Conservation (phyloP, 2,329 filamentous ascomycete genomes). For the Fusarium austroafricanum region DNA sequence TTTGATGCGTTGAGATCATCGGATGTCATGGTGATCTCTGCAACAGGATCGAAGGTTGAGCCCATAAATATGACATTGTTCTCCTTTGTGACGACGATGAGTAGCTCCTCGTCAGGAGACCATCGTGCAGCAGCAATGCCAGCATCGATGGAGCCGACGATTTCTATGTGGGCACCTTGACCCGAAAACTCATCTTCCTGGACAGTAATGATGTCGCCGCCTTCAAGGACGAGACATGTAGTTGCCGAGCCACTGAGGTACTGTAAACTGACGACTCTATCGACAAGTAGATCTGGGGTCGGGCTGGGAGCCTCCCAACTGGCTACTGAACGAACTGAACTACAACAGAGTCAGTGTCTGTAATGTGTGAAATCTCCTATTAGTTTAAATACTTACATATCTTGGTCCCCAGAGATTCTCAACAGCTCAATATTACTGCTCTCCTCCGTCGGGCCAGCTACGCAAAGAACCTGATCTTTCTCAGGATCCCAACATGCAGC, state of each 20-base stretch:
- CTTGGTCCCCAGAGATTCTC: slow-evolving; percentile 61
- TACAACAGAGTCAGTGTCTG: slow-evolving; percentile 34
- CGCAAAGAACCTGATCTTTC: slow-evolving; percentile 81
- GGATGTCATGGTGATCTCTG: slow-evolving; percentile 75
- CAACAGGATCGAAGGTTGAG: slow-evolving; percentile 84
- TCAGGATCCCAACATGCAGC: slow-evolving; percentile 88
- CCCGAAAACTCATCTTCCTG: slow-evolving; percentile 66
- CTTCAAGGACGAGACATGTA: slow-evolving; percentile 85
- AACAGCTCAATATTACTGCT: slow-evolving; percentile 79
- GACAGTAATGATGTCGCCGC: slow-evolving; percentile 90
- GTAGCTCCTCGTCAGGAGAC: slow-evolving; percentile 94
- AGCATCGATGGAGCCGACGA: slow-evolving; percentile 92
- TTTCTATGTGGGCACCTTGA: slow-evolving; percentile 85
- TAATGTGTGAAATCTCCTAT: background rate
- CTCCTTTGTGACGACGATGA: slow-evolving; percentile 83
- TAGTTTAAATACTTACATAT: slow-evolving; percentile 53
- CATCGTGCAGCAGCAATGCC: slow-evolving; percentile 90
- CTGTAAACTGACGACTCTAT: slow-evolving; percentile 82
- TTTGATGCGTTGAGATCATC: slow-evolving; percentile 89
- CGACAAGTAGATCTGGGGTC: slow-evolving; percentile 77
- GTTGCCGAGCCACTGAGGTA: slow-evolving; percentile 84
- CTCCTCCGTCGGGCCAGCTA: slow-evolving; percentile 81
- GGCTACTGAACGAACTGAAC: slow-evolving; percentile 65
- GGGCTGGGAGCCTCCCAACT: slow-evolving; percentile 91
- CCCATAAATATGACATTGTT: slow-evolving; percentile 92